Conservation (phyloP, 768 basidiomycete genomes). For the Sarcodon sp. region DNA sequence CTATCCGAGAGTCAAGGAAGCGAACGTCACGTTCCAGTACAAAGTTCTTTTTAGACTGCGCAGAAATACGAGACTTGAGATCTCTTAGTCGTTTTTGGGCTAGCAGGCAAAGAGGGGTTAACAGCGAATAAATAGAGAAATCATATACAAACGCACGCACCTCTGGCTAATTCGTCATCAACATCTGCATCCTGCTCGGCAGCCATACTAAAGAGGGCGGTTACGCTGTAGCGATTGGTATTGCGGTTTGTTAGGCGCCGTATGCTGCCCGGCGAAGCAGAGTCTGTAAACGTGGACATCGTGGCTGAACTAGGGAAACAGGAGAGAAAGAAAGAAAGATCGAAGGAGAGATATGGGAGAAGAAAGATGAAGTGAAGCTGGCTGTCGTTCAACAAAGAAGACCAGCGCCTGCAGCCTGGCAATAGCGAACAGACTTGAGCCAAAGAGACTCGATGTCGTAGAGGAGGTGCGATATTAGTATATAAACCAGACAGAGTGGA, state of each 20-base stretch:
- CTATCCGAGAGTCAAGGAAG: slow-evolving; percentile 95
- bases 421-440: slow-evolving; percentile 5
- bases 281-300: slow-evolving; percentile 7
- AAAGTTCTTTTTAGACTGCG: slow-evolving; percentile 99
- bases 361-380: too few species aligned
- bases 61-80: slow-evolving; percentile 92
- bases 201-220: slow-evolving; percentile 92
- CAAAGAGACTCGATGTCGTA: too few species aligned
- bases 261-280: slow-evolving; percentile 44
- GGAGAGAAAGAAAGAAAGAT: slow-evolving; percentile 13
- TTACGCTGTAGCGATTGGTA: slow-evolving; percentile 94
- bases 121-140: slow-evolving; percentile 3
- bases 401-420: slow-evolving; percentile 29
- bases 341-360: neutral
- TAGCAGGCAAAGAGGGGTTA: slow-evolving; percentile 16
- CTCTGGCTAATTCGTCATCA: slow-evolving; percentile 91
- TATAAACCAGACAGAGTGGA: too few species aligned
- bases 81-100: slow-evolving; percentile 97
- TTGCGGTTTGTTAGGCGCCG: slow-evolving; percentile 83
- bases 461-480: too few species aligned
- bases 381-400: slow-evolving; percentile 9
- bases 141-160: slow-evolving; percentile 27
- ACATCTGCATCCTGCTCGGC: slow-evolving; percentile 98
- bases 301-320: slow-evolving; percentile 1
- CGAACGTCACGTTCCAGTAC: slow-evolving; percentile 97